Conservation (phyloP, 2,329 filamentous ascomycete genomes). For the Trichoderma sp. region DNA sequence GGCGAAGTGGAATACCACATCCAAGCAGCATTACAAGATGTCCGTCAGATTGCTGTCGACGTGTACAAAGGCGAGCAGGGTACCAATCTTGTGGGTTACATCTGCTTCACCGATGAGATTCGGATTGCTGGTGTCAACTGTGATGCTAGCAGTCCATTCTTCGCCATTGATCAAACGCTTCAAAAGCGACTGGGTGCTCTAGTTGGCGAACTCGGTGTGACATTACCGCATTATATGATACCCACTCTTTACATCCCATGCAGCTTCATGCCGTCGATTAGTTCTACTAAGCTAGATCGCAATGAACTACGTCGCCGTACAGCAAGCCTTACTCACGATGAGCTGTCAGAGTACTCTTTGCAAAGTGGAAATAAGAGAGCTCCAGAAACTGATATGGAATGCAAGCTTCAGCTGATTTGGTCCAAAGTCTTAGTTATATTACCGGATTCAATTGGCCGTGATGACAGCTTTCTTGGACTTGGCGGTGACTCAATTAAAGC, state of each 20-base stretch:
- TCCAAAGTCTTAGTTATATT: neutral
- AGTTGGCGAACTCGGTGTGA: neutral
- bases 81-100: neutral
- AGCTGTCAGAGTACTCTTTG: neutral
- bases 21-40: neutral
- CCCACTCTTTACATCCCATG: slow-evolving; percentile 1
- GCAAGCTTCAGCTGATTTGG: slow-evolving; percentile 14
- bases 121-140: neutral
- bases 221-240: slow-evolving; percentile 6
- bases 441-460: slow-evolving; percentile 28
- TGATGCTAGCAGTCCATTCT: slow-evolving; percentile 7
- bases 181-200: slow-evolving; percentile 12
- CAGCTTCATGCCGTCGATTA: slow-evolving; percentile 10
- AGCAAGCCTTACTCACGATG: neutral
- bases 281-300: slow-evolving; percentile 5
- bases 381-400: slow-evolving; percentile 15
- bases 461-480: slow-evolving; percentile 28
- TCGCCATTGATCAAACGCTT: neutral
- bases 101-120: slow-evolving; percentile 7
- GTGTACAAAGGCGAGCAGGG: neutral
- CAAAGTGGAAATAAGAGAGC: neutral
- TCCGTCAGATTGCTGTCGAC: slow-evolving; percentile 10
- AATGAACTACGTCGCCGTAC: neutral
- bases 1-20: slow-evolving; percentile 16
- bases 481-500: slow-evolving; percentile 30